A percentile compares a stretch with the other conserved stretches of the same genome.
These are phyloP conservation scores for Cutaneotrichosporon cavernicola DNA, from an alignment of 1,284 basidiomycete genomes.

Conservation along the genomic window DNA sequence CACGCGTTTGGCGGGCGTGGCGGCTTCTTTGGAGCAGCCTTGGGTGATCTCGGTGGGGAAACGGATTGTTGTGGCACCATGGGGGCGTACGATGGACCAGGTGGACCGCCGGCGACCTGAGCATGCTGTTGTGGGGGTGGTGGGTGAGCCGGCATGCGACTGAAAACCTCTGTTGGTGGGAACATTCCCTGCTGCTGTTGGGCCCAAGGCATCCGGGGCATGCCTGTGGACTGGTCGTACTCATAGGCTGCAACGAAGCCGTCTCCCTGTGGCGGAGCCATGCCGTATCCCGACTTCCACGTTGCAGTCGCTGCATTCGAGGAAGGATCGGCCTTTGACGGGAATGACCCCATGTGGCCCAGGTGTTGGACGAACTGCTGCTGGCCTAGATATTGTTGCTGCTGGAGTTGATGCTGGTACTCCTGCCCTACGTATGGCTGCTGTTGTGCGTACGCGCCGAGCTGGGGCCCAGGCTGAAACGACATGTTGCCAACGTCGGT, in stretches of 20 bases:
- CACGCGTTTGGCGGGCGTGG: slow-evolving; percentile 79
- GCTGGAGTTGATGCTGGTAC: neutral
- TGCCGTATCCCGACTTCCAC: neutral
- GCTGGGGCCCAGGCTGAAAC: neutral
- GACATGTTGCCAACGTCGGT: neutral
- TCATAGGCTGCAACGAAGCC: neutral
- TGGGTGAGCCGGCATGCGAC: neutral
- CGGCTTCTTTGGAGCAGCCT: slow-evolving; percentile 11
- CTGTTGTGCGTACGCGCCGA: neutral
- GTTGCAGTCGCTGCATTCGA: neutral
- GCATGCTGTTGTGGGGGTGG: neutral
- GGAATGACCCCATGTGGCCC: neutral
- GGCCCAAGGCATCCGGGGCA: neutral
- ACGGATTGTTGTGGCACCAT: neutral
- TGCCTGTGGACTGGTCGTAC: neutral
- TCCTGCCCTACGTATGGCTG: neutral
- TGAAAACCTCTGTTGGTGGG: slow-evolving; percentile 9
- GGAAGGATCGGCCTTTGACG: neutral
- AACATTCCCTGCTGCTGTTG: slow-evolving; percentile 10
- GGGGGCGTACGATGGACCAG: neutral
- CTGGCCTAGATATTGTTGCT: neutral
- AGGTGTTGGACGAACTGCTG: neutral
- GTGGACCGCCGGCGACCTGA: neutral
- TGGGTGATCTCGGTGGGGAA: slow-evolving; percentile 1
- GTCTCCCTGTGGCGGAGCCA: neutral